Evolutionary conservation across 1,284 basidiomycete genomes (phyloP).

Genomic region (Volvariella volvacea): DNA sequence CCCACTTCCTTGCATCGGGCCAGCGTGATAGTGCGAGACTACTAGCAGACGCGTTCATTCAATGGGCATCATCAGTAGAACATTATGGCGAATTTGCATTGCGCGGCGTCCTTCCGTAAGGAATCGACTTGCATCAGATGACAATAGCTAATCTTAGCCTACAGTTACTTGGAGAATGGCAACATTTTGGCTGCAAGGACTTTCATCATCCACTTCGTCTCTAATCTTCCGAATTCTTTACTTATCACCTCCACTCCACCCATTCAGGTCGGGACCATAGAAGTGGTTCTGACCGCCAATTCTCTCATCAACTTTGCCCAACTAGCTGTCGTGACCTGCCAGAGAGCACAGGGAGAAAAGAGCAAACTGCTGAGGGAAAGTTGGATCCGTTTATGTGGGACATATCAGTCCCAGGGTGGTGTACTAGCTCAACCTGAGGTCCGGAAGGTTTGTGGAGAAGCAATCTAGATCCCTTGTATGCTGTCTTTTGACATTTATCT

Average conservation of each 20-base stretch:
- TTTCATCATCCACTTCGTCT: constrained; percentile 74
- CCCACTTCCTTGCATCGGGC: constrained; percentile 76
- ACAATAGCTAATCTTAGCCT: background rate
- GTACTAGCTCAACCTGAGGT: constrained; percentile 61
- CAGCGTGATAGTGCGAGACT: constrained; percentile 81
- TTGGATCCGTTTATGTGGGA: constrained; percentile 78
- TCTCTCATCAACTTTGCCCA: constrained; percentile 81
- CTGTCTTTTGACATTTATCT: background rate
- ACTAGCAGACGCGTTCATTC: constrained; percentile 79
- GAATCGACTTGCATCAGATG: constrained; percentile 7
- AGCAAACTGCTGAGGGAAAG: constrained; percentile 69
- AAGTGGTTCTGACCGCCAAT: constrained; percentile 70
- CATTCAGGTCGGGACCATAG: constrained; percentile 43
- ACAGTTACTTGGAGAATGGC: constrained; percentile 79
- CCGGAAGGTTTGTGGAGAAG: constrained; percentile 53
- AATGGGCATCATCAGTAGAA: constrained; percentile 56
- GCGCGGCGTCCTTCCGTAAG: constrained; percentile 79
- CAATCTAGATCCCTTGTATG: constrained; percentile 4
- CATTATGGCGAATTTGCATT: constrained; percentile 69
- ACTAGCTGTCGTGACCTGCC: constrained; percentile 77
- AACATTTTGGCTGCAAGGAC: constrained; percentile 82
- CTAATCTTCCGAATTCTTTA: constrained; percentile 42
- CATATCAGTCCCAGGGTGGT: constrained; percentile 67
- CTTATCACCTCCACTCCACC: constrained; percentile 26
- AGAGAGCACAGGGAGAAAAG: constrained; percentile 73